Percentiles rank a stretch among this genome's conserved stretches.
phyloP scores from a whole-genome alignment of 108 stramenopile genomes.

The Nitzschia putrida region DNA sequence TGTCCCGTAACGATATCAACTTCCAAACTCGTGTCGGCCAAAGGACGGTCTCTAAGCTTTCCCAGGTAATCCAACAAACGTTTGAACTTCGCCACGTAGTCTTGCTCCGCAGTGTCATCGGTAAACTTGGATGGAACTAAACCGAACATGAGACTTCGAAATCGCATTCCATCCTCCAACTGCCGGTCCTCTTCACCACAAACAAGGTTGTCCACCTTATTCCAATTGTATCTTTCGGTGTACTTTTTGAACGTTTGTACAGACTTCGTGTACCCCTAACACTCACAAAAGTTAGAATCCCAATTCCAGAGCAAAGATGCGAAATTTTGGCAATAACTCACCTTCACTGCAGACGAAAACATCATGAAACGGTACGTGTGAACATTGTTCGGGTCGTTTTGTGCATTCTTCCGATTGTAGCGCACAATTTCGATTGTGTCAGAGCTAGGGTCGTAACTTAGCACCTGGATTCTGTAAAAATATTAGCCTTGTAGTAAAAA shows the following conservation, averaged over 20 bases:
- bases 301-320: background rate
- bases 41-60: slow-evolving; percentile 62
- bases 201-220: slow-evolving; percentile 81
- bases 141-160: slow-evolving; percentile 73
- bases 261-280: slow-evolving; percentile 41
- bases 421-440: slow-evolving; percentile 79
- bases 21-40: slow-evolving; percentile 38
- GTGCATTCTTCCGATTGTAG: slow-evolving; percentile 70
- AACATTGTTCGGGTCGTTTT: slow-evolving; percentile 49
- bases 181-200: slow-evolving; percentile 67
- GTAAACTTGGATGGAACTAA: slow-evolving; percentile 66
- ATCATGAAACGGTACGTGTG: slow-evolving; percentile 54
- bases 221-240: slow-evolving; percentile 75
- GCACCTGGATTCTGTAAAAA: slow-evolving; percentile 38
- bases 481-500: background rate
- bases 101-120: slow-evolving; percentile 61
- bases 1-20: slow-evolving; percentile 43
- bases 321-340: slow-evolving; percentile 16
- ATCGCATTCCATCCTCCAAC: slow-evolving; percentile 68
- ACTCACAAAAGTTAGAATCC: background rate
- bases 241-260: slow-evolving; percentile 87
- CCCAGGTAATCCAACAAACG: slow-evolving; percentile 70
- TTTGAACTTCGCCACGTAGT: slow-evolving; percentile 66
- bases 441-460: slow-evolving; percentile 70
- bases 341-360: slow-evolving; percentile 58